Evolutionary conservation across 495 filamentous ascomycete genomes (phyloP).

Genomic region (Podospora appendiculata): DNA sequence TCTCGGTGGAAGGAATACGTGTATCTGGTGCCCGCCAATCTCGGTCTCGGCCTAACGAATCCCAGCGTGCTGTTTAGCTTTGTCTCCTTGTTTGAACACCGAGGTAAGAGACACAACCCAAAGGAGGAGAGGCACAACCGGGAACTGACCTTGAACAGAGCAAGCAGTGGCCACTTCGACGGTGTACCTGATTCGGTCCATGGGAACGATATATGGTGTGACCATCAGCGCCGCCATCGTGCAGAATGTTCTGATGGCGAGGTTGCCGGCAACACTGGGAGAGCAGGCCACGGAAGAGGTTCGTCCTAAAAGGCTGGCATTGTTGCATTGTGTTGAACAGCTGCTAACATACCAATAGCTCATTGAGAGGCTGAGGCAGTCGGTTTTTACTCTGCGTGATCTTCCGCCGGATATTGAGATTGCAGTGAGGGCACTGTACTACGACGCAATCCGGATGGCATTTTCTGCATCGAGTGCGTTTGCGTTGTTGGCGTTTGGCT

Average conservation of each 20-base stretch:
- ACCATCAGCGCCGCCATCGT: slow-evolving; percentile 54
- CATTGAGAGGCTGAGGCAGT: slow-evolving; percentile 46
- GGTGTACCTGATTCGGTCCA: slow-evolving; percentile 55
- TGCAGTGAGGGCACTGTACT: slow-evolving; percentile 42
- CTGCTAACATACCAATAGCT: slow-evolving; percentile 20
- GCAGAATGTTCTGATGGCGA: slow-evolving; percentile 51
- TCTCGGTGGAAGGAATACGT: slow-evolving; percentile 52
- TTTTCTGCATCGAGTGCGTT: slow-evolving; percentile 42
- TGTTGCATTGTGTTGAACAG: neutral
- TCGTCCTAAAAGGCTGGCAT: neutral
- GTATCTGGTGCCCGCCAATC: slow-evolving; percentile 54
- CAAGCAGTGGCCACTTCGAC: slow-evolving; percentile 60
- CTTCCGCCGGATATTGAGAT: slow-evolving; percentile 40
- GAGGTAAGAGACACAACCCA: slow-evolving; percentile 35
- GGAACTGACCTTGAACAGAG: slow-evolving; percentile 32
- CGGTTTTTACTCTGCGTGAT: slow-evolving; percentile 41
- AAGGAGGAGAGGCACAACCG: neutral
- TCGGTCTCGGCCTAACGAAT: slow-evolving; percentile 58
- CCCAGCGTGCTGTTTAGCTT: slow-evolving; percentile 57
- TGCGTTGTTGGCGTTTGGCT: slow-evolving; percentile 24
- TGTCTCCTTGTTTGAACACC: slow-evolving; percentile 54
- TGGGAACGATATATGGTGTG: slow-evolving; percentile 59
- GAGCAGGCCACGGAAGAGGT: slow-evolving; percentile 25
- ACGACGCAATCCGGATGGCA: slow-evolving; percentile 39
- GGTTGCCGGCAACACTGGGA: slow-evolving; percentile 44